Evolutionary conservation across 1,284 basidiomycete genomes (phyloP), one percentile per base, ranked within the genome.

Genomic region (Tilletia setariae): DNA sequence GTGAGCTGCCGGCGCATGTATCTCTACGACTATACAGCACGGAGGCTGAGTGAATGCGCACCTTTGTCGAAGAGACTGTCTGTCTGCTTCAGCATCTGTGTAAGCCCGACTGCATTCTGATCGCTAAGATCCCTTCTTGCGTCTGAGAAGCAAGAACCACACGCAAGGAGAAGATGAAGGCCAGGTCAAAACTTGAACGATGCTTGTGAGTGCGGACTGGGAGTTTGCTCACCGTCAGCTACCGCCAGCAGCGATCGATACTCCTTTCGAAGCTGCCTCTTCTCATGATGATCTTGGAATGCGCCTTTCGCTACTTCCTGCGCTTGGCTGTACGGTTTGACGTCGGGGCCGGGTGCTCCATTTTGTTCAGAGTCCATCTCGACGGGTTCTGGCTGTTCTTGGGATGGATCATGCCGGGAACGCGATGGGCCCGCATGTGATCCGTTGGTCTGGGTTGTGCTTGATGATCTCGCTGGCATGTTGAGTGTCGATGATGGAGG

Each of bases 221-320:
- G 35, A 42, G 25, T 28, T 32, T 35, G 70, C 47, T 71, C 68
- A 67, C 66, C 59, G 30, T 78, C 76, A 0, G 74, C 73, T 4
- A 70, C 65, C 0, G 74, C 72, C 28, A 79, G 73, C 47, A 80
- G 72, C 16, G 67, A 42, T 4, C 78, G 72, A 62, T 80, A 80
- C 61, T 74, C 70, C 2, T 70, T 67, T 0, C 77, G 70, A 1
- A 80, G 67, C 30, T 72, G 67, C 19, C 78, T 74, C 25, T 77
- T 75, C 21, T 75, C 74, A 0, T 53, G 2, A 2, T 53, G 53
- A 40, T 72, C 69, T 49, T 73, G 77, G 7, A 61, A 61, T 19
- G 56, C 56, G 35, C 32, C 32, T 30, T 61, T 61, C 0, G 56
- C 56, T 13, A 30, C 32, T 1, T 25, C 32, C 15, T 35, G 30